These are phyloP conservation scores for Sporothrix curviconia DNA, from an alignment of 2,329 filamentous ascomycete genomes.

Conservation along the genomic window DNA sequence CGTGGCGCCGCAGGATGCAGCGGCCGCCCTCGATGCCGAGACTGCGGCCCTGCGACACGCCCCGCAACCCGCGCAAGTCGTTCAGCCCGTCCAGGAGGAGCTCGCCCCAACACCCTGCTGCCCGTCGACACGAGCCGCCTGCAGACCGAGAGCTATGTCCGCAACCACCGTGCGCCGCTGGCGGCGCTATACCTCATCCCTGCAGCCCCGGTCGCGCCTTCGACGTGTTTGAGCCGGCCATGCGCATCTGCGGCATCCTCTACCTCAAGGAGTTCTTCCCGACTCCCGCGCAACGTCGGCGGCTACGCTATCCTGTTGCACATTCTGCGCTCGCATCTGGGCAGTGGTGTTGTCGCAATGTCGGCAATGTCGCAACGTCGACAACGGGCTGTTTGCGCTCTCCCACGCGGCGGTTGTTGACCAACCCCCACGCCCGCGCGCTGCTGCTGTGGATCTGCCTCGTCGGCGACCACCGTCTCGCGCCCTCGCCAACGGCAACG, in stretches of 20 bases:
- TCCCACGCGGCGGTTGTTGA: too few relatives aligned
- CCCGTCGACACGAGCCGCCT: constrained; percentile 19
- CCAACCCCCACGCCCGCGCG: constrained; percentile 14
- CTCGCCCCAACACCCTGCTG: constrained; percentile 5
- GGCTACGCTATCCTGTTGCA: constrained; percentile 27
- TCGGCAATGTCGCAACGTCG: too few relatives aligned
- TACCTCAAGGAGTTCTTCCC: constrained; percentile 28
- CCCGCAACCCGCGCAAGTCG: neutral
- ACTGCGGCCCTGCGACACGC: constrained; percentile 3
- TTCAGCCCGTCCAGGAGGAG: neutral
- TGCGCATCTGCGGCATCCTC: constrained; percentile 27
- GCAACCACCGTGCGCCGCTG: constrained; percentile 22
- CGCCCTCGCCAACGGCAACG: constrained; percentile 23
- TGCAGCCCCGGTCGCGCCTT: neutral
- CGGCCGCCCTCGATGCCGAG: neutral
- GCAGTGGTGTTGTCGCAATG: too few relatives aligned
- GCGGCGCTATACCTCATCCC: constrained; percentile 17
- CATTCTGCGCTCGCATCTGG: constrained; percentile 24
- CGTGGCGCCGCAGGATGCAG: neutral
- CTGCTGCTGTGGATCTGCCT: constrained; percentile 26
- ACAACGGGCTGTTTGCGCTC: too few relatives aligned
- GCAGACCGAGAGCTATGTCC: constrained; percentile 20
- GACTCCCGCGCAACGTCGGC: constrained; percentile 28
- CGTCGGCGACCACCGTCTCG: constrained; percentile 25
- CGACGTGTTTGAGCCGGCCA: constrained; percentile 23